Conservation (phyloP, 2,329 filamentous ascomycete species). For the Chrysosporium queenslandicum region DNA sequence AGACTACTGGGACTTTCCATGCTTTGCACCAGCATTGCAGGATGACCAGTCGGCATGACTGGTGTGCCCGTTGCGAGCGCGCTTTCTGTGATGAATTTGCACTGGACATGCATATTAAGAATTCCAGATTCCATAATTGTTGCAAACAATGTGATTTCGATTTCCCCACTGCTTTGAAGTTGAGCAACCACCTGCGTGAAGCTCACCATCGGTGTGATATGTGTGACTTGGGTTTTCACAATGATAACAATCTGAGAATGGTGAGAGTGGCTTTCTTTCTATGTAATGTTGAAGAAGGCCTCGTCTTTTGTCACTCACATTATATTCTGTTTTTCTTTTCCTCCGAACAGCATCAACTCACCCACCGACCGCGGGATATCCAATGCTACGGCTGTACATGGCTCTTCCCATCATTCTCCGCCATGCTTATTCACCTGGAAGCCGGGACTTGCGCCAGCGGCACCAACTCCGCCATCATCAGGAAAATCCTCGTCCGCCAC, state of each 20-base stretch:
- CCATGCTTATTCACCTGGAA: conserved; percentile 22
- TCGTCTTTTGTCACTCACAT: too few relatives aligned
- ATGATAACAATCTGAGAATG: conserved; percentile 18
- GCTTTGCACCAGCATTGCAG: not conserved
- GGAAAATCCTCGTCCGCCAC: not conserved
- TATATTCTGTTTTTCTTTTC: too few relatives aligned
- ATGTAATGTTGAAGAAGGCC: too few relatives aligned
- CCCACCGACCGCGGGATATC: conserved; percentile 14
- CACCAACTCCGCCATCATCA: conserved; percentile 5
- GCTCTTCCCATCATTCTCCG: conserved; percentile 19
- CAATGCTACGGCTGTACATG: conserved; percentile 19
- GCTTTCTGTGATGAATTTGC: not conserved
- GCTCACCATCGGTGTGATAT: conserved; percentile 15
- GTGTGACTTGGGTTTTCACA: conserved; percentile 14
- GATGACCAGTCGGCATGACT: not conserved
- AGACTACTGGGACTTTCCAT: not conserved
- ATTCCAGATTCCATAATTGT: not conserved
- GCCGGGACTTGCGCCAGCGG: conserved; percentile 19
- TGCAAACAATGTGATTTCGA: conserved; percentile 1
- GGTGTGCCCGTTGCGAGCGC: conserved; percentile 4
- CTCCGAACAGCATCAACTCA: conserved; percentile 17
- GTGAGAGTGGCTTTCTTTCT: conserved; percentile 7
- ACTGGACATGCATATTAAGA: not conserved
- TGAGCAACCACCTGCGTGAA: conserved; percentile 13
- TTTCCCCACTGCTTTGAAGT: not conserved